Percentiles rank a stretch among this genome's conserved stretches.
Conservation (phyloP, 495 filamentous ascomycete species). For the Lentithecium fluviatile region DNA sequence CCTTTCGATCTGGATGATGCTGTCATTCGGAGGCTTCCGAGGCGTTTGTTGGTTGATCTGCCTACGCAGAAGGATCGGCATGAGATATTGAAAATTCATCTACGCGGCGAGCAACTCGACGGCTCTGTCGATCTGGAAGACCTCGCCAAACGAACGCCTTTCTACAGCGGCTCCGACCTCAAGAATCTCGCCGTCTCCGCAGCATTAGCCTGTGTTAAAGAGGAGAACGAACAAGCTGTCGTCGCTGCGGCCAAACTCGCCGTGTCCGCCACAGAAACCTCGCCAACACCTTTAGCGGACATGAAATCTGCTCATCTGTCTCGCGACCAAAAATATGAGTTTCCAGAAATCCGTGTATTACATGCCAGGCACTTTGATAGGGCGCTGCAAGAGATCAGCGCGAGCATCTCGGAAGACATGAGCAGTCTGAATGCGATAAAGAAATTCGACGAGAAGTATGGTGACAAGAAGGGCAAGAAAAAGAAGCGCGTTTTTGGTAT, state of each 20-base stretch:
- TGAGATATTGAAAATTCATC: slow-evolving; percentile 79
- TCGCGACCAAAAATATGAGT: slow-evolving; percentile 24
- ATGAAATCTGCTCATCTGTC: slow-evolving; percentile 12
- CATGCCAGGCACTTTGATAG: slow-evolving; percentile 68
- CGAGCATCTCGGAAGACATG: slow-evolving; percentile 96
- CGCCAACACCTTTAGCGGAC: neutral
- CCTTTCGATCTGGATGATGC: slow-evolving; percentile 96
- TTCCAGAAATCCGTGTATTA: slow-evolving; percentile 29
- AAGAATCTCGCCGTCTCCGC: slow-evolving; percentile 93
- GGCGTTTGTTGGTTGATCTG: slow-evolving; percentile 83
- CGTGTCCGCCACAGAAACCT: slow-evolving; percentile 21
- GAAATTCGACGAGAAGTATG: slow-evolving; percentile 96
- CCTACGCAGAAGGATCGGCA: slow-evolving; percentile 74
- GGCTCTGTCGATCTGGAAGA: slow-evolving; percentile 64
- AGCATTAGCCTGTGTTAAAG: slow-evolving; percentile 81
- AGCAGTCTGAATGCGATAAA: slow-evolving; percentile 75
- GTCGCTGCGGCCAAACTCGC: slow-evolving; percentile 28
- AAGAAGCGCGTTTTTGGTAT: slow-evolving; percentile 70
- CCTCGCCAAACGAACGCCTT: slow-evolving; percentile 71
- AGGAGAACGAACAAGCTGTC: slow-evolving; percentile 64
- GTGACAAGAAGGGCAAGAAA: slow-evolving; percentile 74
- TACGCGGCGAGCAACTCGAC: slow-evolving; percentile 73
- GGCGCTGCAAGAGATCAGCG: slow-evolving; percentile 84
- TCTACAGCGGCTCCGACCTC: slow-evolving; percentile 96
- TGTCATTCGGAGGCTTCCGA: slow-evolving; percentile 78